These are phyloP conservation scores for Cenchrus purpureus DNA, from an alignment of 176 grass and related monocot genomes.

Conservation along the genomic window DNA sequence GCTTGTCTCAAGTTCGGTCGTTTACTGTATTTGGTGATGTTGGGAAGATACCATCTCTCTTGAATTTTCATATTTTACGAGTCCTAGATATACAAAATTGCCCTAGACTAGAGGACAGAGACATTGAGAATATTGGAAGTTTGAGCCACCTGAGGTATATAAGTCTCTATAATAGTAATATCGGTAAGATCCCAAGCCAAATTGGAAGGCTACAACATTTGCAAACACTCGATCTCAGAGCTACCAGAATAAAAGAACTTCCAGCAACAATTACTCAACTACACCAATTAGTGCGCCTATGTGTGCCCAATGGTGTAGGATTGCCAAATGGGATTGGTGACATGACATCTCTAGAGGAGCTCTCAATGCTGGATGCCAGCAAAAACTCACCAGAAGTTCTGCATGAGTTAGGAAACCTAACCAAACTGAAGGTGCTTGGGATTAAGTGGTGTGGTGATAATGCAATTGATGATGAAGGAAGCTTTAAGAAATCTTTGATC, in stretches of 20 bases:
- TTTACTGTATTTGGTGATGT: constrained; percentile 34
- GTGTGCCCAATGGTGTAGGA: background rate
- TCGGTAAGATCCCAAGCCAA: constrained; percentile 22
- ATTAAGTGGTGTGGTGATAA: background rate
- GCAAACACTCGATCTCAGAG: constrained; percentile 33
- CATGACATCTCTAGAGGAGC: constrained; percentile 33
- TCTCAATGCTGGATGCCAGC: constrained; percentile 15
- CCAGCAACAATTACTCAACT: constrained; percentile 26
- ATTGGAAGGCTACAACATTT: constrained; percentile 32
- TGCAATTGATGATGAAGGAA: background rate
- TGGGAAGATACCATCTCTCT: constrained; percentile 26
- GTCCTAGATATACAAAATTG: constrained; percentile 32
- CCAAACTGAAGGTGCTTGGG: constrained; percentile 32
- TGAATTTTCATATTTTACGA: constrained; percentile 33
- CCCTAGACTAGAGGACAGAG: background rate
- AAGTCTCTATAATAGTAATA: constrained; percentile 14
- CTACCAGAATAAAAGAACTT: constrained; percentile 16
- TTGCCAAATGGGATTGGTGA: constrained; percentile 36
- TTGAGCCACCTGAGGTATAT: constrained; percentile 42
- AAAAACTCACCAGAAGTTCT: constrained; percentile 11
- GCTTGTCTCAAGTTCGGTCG: constrained; percentile 22
- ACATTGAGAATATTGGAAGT: constrained; percentile 38
- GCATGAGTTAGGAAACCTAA: constrained; percentile 26
- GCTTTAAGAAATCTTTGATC: constrained; percentile 18
- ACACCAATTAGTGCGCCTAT: constrained; percentile 19